A percentile compares a stretch with the other conserved stretches of the same genome.
Evolutionary conservation across 139 green algal genomes (phyloP).

Genomic region (Gonium pectorale): DNA sequence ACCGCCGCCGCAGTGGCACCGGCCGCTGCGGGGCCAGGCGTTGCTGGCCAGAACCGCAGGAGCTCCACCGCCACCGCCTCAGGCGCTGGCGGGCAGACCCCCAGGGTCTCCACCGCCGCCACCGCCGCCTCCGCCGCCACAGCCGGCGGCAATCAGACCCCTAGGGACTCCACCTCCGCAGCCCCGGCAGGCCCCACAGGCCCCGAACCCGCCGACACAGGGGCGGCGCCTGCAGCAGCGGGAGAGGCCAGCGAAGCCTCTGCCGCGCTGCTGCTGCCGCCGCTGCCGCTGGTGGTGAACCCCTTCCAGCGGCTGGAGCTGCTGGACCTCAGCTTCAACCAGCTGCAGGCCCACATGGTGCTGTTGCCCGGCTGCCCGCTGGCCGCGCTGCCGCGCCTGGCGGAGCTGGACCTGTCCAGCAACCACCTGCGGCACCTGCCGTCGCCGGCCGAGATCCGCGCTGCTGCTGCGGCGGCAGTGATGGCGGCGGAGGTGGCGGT

Average conservation of each 20-base stretch:
- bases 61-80: too few species aligned
- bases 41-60: too few species aligned
- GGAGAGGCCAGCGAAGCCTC: neutral
- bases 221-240: too few species aligned
- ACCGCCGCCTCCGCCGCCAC: too few species aligned
- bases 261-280: neutral
- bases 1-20: too few species aligned
- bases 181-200: too few species aligned
- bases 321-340: conserved; percentile 60
- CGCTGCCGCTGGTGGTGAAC: neutral
- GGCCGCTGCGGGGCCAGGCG: too few species aligned
- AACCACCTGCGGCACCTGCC: conserved; percentile 40
- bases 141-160: too few species aligned
- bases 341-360: conserved; percentile 4
- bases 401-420: conserved; percentile 52
- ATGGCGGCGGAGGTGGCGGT: neutral
- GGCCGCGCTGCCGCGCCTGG: conserved; percentile 29
- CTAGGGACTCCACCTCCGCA: too few species aligned
- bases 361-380: conserved; percentile 27
- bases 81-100: too few species aligned
- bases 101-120: too few species aligned
- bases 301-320: conserved; percentile 32
- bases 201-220: too few species aligned
- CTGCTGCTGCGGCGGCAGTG: neutral
- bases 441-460: conserved; percentile 4